Conservation (phyloP, 2,329 filamentous ascomycete species). For the Fusarium phyllophilum region DNA sequence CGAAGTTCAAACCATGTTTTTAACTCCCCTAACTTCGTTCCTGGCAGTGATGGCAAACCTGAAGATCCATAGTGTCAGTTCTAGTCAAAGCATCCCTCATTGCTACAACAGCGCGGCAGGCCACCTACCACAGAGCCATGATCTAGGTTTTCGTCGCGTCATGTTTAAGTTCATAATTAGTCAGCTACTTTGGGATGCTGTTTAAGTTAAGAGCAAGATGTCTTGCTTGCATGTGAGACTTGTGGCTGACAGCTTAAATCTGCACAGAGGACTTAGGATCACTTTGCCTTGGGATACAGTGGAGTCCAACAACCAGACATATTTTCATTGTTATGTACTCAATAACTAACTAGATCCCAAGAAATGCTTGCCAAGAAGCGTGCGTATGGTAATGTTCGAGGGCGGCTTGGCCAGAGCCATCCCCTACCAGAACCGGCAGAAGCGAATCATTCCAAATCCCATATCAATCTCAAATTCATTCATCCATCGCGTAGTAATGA, state of each 20-base stretch:
- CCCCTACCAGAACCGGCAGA: neutral
- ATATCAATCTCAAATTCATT: neutral
- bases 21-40: fast-evolving
- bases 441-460: neutral
- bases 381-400: neutral
- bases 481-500: neutral
- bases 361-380: neutral
- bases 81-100: neutral
- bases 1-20: neutral
- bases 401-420: neutral
- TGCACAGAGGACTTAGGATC: neutral
- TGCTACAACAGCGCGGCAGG: too few species aligned
- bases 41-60: neutral
- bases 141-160: too few species aligned
- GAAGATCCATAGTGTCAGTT: fast-evolving
- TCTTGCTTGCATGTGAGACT: neutral
- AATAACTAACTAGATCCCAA: neutral
- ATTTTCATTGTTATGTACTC: neutral
- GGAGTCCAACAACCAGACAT: neutral
- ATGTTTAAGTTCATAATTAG: too few species aligned
- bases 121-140: too few species aligned
- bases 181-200: too few species aligned
- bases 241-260: neutral
- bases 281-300: neutral
- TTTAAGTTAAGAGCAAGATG: too few species aligned